Conservation (phyloP, 2,329 filamentous ascomycete species). For the Fusarium sambucinum region DNA sequence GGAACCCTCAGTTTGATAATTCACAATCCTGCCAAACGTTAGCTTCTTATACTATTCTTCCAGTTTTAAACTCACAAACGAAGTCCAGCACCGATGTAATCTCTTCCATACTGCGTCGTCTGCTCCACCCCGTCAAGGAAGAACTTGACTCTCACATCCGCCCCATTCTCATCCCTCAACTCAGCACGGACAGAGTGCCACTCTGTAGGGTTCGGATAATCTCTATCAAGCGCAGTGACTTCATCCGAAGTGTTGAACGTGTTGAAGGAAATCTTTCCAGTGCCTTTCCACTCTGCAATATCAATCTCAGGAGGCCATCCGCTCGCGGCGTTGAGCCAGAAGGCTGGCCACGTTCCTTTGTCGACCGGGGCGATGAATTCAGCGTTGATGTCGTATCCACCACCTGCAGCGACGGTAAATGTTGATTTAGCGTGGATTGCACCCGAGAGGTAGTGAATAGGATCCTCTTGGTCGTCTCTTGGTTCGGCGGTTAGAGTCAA, state of each 20-base stretch:
- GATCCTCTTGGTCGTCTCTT: conserved; percentile 20
- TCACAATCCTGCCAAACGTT: conserved; percentile 17
- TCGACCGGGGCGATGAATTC: conserved; percentile 35
- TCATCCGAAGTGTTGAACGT: conserved; percentile 37
- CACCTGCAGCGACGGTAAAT: conserved; percentile 27
- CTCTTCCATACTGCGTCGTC: conserved; percentile 35
- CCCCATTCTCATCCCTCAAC: conserved; percentile 35
- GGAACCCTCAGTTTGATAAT: conserved; percentile 38
- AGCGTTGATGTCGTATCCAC: conserved; percentile 32
- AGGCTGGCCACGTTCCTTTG: conserved; percentile 32
- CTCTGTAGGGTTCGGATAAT: conserved; percentile 26
- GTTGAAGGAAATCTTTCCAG: conserved; percentile 39
- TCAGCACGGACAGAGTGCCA: conserved; percentile 40
- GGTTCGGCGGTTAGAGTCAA: conserved; percentile 35
- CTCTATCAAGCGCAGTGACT: conserved; percentile 23
- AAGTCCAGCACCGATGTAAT: conserved; percentile 32
- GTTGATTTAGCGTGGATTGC: conserved; percentile 35
- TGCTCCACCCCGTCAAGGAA: conserved; percentile 33
- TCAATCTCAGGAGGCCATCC: conserved; percentile 40
- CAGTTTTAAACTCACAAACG: conserved; percentile 17
- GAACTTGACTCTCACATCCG: conserved; percentile 38
- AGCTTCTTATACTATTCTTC: too few relatives aligned
- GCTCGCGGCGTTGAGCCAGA: conserved; percentile 37
- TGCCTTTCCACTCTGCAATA: conserved; percentile 38
- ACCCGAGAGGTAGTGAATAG: conserved; percentile 37